Conservation (phyloP, 495 filamentous ascomycete genomes). For the Penicillium lagena region DNA sequence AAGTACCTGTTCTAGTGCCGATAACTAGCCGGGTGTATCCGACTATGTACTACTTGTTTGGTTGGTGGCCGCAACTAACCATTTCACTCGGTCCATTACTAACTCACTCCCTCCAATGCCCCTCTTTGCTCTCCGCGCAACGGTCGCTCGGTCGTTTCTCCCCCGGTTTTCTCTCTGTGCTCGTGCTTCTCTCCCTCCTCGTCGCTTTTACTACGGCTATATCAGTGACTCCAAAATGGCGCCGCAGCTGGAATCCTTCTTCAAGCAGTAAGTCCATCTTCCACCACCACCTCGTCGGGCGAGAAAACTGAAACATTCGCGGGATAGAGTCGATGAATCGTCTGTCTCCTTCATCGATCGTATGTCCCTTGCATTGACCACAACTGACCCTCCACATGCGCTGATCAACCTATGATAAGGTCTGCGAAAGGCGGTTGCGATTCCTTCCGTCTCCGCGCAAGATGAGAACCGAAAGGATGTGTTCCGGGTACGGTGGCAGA, state of each 20-base stretch:
- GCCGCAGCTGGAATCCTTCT: conserved; percentile 75
- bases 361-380: conserved; percentile 17
- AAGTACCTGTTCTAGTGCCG: conserved; percentile 3
- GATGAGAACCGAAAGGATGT: conserved; percentile 84
- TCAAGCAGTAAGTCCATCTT: conserved; percentile 56
- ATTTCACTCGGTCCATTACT: neutral
- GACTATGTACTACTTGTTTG: neutral
- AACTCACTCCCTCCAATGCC: conserved; percentile 23
- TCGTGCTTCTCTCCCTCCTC: conserved; percentile 10
- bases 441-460: conserved; percentile 90
- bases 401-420: conserved; percentile 28
- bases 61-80: conserved; percentile 7
- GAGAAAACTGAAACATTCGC: neutral
- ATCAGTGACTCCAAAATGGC: conserved; percentile 63
- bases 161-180: conserved; percentile 11
- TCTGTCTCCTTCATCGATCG: conserved; percentile 84
- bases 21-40: too few species aligned
- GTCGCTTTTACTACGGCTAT: conserved; percentile 37
- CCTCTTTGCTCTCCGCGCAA: conserved; percentile 33
- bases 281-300: neutral
- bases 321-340: conserved; percentile 64
- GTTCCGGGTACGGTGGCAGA: conserved; percentile 48
- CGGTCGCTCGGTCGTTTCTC: conserved; percentile 12
- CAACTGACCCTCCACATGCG: conserved; percentile 1
- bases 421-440: conserved; percentile 85